Percentiles rank a stretch among this genome's conserved stretches.
These are phyloP conservation scores for Cordyceps cicadae DNA, from an alignment of 2,329 filamentous ascomycete genomes.

Conservation along the genomic window DNA sequence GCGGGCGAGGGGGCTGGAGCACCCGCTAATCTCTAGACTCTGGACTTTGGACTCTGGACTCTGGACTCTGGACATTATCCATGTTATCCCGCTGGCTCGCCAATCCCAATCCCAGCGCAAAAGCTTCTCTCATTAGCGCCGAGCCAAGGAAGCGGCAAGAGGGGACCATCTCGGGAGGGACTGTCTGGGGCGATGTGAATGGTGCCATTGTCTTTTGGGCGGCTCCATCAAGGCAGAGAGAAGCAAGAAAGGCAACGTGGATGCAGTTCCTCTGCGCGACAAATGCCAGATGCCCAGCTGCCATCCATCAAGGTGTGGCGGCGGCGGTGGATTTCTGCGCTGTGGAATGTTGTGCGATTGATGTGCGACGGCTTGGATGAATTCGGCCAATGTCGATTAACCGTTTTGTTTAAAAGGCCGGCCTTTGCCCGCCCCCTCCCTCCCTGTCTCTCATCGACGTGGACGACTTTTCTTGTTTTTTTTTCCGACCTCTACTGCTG, in stretches of 20 bases:
- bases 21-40: neutral
- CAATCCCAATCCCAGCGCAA: neutral
- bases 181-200: too few relatives aligned
- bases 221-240: neutral
- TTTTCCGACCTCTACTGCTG: neutral
- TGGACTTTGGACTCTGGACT: too few relatives aligned
- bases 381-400: neutral
- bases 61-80: too few relatives aligned
- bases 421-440: neutral
- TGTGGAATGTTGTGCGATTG: neutral
- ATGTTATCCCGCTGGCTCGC: too few relatives aligned
- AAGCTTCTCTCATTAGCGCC: neutral
- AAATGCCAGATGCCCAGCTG: neutral
- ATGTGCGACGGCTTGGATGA: neutral
- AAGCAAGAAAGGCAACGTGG: neutral
- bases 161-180: neutral
- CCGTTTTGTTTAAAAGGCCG: conserved; percentile 1
- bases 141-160: neutral
- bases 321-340: neutral
- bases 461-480: neutral
- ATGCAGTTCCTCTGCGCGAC: neutral
- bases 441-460: neutral
- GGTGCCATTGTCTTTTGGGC: neutral
- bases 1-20: neutral
- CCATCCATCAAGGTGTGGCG: conserved; percentile 7